Evolutionary conservation across 345 rosid genomes (phyloP).

Genomic region (Sisymbrium altissimum): DNA sequence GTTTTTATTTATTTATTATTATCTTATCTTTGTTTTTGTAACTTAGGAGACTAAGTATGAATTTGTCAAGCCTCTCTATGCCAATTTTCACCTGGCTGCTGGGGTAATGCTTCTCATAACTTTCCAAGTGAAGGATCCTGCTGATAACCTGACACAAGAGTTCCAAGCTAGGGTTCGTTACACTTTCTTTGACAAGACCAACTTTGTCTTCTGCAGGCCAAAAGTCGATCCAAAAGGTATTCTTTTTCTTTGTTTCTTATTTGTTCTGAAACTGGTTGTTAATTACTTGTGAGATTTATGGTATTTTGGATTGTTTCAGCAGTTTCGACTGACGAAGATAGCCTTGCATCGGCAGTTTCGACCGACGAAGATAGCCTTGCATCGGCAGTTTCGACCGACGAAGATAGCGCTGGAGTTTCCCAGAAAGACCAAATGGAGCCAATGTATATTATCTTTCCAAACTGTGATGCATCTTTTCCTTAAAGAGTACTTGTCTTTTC

Average conservation of each 20-base stretch:
- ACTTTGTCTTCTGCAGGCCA: neutral
- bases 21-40: neutral
- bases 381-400: neutral
- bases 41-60: neutral
- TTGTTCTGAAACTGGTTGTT: no score
- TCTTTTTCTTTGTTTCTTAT: neutral
- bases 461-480: neutral
- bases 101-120: conserved; percentile 10
- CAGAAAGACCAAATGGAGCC: neutral
- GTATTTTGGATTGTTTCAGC: neutral
- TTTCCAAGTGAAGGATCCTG: neutral
- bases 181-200: neutral
- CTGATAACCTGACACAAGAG: neutral
- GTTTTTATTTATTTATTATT: no score
- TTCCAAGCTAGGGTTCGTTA: conserved; percentile 2
- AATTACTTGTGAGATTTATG: neutral
- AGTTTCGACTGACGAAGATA: neutral
- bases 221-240: neutral
- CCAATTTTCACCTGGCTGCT: neutral
- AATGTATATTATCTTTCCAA: neutral
- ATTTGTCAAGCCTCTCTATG: neutral
- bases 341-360: neutral
- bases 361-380: neutral
- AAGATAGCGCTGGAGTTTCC: neutral
- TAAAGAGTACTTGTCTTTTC: neutral